A percentile compares a stretch with the other conserved stretches of the same genome.
phyloP scores from a whole-genome alignment of 768 basidiomycete species.

The Boletus rubroflammeus region DNA sequence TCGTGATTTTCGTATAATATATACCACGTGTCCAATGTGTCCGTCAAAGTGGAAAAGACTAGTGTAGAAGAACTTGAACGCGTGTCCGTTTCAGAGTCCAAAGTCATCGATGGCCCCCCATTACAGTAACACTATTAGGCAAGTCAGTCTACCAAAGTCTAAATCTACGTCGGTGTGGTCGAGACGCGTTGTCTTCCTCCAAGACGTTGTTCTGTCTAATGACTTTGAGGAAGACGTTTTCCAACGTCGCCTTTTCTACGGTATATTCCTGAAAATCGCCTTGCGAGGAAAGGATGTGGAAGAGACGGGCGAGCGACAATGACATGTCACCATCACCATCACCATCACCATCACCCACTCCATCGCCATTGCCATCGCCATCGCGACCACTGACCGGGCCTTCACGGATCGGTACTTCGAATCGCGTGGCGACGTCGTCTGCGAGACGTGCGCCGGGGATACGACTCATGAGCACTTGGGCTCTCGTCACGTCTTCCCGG shows the following conservation, averaged over 20 bases:
- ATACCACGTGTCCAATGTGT: not conserved
- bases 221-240: slow-evolving; percentile 71
- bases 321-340: slow-evolving; percentile 14
- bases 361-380: too few species aligned
- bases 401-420: slow-evolving; percentile 58
- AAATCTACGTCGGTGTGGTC: slow-evolving; percentile 3
- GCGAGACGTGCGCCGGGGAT: slow-evolving; percentile 63
- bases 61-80: not conserved
- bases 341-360: not conserved
- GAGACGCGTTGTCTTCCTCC: slow-evolving; percentile 39
- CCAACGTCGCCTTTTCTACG: slow-evolving; percentile 65
- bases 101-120: not conserved
- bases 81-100: not conserved
- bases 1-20: slow-evolving; percentile 2
- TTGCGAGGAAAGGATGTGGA: slow-evolving; percentile 49
- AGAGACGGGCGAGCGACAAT: slow-evolving; percentile 53
- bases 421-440: slow-evolving; percentile 73
- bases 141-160: slow-evolving; percentile 2
- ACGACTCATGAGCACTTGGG: slow-evolving; percentile 56
- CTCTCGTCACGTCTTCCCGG: slow-evolving; percentile 53
- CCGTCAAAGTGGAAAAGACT: not conserved
- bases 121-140: too few species aligned
- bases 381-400: not conserved
- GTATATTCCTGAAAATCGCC: slow-evolving; percentile 63
- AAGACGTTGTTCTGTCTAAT: slow-evolving; percentile 57